Conservation (phyloP, 1,284 basidiomycete species). For the Pseudozyma flocculosa region DNA sequence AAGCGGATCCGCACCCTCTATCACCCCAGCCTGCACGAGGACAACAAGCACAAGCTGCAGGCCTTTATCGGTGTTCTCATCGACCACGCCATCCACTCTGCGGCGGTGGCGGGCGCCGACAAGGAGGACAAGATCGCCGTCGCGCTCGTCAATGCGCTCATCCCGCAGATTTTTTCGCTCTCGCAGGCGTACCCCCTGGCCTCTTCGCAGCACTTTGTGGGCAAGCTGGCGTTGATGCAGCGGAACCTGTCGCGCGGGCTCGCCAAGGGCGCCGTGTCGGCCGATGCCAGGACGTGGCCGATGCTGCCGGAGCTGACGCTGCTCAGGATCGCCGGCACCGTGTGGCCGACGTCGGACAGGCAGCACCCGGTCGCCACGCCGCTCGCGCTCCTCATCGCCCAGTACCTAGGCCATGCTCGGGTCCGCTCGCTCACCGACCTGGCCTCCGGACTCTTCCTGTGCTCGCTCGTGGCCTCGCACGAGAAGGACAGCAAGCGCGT, state of each 20-base stretch:
- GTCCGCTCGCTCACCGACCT: slow-evolving; percentile 75
- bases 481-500: slow-evolving; percentile 81
- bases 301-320: slow-evolving; percentile 78
- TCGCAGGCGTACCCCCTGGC: slow-evolving; percentile 78
- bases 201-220: slow-evolving; percentile 75
- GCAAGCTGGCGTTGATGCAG: slow-evolving; percentile 86
- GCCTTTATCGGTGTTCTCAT: slow-evolving; percentile 76
- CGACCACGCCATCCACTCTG: slow-evolving; percentile 77
- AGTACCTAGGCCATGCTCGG: slow-evolving; percentile 83
- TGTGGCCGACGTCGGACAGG: slow-evolving; percentile 94
- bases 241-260: slow-evolving; percentile 88
- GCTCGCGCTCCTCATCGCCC: slow-evolving; percentile 80
- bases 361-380: slow-evolving; percentile 86
- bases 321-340: slow-evolving; percentile 73
- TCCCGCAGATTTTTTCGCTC: slow-evolving; percentile 80
- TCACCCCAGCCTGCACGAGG: slow-evolving; percentile 83
- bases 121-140: slow-evolving; percentile 66
- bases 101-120: slow-evolving; percentile 6
- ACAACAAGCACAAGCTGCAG: slow-evolving; percentile 78
- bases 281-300: slow-evolving; percentile 81
- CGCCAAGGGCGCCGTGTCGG: slow-evolving; percentile 69
- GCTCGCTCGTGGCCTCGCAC: slow-evolving; percentile 72
- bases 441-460: slow-evolving; percentile 83
- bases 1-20: slow-evolving; percentile 88
- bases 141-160: slow-evolving; percentile 67